Conservation (phyloP, 2,329 filamentous ascomycete genomes). For the Arthrobotrys conoides region DNA sequence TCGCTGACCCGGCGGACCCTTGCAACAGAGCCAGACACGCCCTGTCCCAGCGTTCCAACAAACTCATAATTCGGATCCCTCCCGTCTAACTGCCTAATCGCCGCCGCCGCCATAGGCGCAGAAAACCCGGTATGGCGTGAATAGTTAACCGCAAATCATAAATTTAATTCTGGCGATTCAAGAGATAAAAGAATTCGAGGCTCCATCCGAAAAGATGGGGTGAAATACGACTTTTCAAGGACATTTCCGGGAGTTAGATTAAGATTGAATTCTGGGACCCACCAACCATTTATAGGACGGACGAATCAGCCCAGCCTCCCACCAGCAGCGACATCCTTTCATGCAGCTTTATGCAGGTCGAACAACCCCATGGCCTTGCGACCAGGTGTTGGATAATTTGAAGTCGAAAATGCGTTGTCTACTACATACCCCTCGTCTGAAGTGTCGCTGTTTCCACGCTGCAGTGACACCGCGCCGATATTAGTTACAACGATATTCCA, state of each 20-base stretch:
- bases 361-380: not conserved
- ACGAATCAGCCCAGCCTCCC: too few relatives aligned
- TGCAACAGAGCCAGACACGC: slow-evolving; percentile 25
- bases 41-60: slow-evolving; percentile 18
- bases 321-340: too few relatives aligned
- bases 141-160: too few relatives aligned
- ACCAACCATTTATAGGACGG: not conserved
- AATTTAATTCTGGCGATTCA: too few relatives aligned
- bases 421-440: not conserved
- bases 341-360: not conserved
- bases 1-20: slow-evolving; percentile 33
- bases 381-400: not conserved
- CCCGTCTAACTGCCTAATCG: not conserved
- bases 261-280: not conserved
- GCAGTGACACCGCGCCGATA: not conserved
- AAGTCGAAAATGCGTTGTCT: slow-evolving; percentile 1
- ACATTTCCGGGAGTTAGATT: not conserved
- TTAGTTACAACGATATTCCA: slow-evolving; percentile 4
- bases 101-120: not conserved
- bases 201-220: not conserved
- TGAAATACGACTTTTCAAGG: too few relatives aligned
- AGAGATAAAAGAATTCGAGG: not conserved
- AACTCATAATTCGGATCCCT: slow-evolving; percentile 33
- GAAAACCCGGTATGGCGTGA: too few relatives aligned
- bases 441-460: not conserved